These are phyloP conservation scores for Zelopaecilomyces penicillatus DNA, from an alignment of 2,329 filamentous ascomycete species.

Conservation along the genomic window DNA sequence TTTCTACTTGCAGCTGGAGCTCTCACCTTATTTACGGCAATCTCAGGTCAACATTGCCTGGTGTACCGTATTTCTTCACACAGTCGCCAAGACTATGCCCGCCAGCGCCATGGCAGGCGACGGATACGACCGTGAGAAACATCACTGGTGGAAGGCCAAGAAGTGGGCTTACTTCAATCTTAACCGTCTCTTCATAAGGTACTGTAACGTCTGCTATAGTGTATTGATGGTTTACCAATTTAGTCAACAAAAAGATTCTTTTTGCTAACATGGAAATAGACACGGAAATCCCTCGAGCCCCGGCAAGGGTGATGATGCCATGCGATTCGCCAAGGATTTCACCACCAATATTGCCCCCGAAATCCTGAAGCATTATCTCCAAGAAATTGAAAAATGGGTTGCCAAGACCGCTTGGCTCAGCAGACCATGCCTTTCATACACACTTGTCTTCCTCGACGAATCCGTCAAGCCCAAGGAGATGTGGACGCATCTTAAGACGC, in stretches of 20 bases:
- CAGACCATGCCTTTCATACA: slow-evolving; percentile 88
- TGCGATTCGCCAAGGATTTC: slow-evolving; percentile 82
- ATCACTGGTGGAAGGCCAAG: slow-evolving; percentile 99
- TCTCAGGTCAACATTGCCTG: slow-evolving; percentile 83
- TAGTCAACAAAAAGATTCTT: background rate
- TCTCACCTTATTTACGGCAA: slow-evolving; percentile 68
- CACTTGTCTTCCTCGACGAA: slow-evolving; percentile 89
- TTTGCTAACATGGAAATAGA: slow-evolving; percentile 35
- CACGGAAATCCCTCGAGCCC: slow-evolving; percentile 81
- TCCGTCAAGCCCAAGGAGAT: slow-evolving; percentile 96
- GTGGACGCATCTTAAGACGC: slow-evolving; percentile 89
- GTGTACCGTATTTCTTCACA: slow-evolving; percentile 90
- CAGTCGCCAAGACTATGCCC: slow-evolving; percentile 78
- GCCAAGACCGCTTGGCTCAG: slow-evolving; percentile 91
- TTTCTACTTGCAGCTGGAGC: slow-evolving; percentile 62
- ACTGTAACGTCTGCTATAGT: slow-evolving; percentile 17
- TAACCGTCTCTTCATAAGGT: slow-evolving; percentile 91
- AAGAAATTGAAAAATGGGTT: slow-evolving; percentile 96
- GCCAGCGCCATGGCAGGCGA: slow-evolving; percentile 75
- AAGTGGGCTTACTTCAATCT: slow-evolving; percentile 99
- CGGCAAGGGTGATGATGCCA: slow-evolving; percentile 66
- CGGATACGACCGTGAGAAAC: slow-evolving; percentile 76
- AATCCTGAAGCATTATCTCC: slow-evolving; percentile 89
- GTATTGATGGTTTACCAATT: background rate
- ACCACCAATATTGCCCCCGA: slow-evolving; percentile 87